phyloP scores from a whole-genome alignment of 768 basidiomycete species.

The Chalciporus piperatus region DNA sequence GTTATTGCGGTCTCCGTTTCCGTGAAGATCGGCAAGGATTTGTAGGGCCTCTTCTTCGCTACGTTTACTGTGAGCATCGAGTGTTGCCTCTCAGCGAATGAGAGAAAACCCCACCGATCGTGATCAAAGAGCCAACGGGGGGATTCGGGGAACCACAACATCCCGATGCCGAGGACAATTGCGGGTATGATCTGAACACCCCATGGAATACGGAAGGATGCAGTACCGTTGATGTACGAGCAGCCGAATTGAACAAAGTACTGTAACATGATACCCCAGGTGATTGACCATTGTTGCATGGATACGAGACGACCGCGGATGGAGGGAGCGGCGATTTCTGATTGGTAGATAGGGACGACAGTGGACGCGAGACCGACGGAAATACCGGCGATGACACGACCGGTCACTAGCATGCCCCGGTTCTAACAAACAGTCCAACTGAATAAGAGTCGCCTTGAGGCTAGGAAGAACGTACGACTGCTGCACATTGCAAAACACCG shows the following conservation, averaged over 20 bases:
- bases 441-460: background rate
- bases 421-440: conserved; percentile 36
- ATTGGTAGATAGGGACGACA: conserved; percentile 73
- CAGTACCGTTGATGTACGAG: conserved; percentile 60
- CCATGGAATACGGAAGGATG: conserved; percentile 81
- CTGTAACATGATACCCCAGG: conserved; percentile 75
- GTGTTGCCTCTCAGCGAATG: background rate
- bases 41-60: conserved; percentile 58
- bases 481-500: conserved; percentile 66
- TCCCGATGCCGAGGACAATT: conserved; percentile 62
- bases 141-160: conserved; percentile 66
- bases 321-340: conserved; percentile 66
- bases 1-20: conserved; percentile 49
- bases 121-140: conserved; percentile 73
- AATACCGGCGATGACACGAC: conserved; percentile 65
- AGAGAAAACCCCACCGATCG: conserved; percentile 36
- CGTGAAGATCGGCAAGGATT: conserved; percentile 75
- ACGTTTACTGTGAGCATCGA: background rate
- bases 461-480: conserved; percentile 32
- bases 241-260: conserved; percentile 77
- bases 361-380: conserved; percentile 66
- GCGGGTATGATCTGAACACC: conserved; percentile 79
- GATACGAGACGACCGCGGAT: conserved; percentile 77
- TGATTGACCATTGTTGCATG: conserved; percentile 78
- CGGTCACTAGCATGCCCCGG: conserved; percentile 72